These are phyloP conservation scores for Hirschfeldia incana DNA, from an alignment of 345 rosid species.

Conservation along the genomic window DNA sequence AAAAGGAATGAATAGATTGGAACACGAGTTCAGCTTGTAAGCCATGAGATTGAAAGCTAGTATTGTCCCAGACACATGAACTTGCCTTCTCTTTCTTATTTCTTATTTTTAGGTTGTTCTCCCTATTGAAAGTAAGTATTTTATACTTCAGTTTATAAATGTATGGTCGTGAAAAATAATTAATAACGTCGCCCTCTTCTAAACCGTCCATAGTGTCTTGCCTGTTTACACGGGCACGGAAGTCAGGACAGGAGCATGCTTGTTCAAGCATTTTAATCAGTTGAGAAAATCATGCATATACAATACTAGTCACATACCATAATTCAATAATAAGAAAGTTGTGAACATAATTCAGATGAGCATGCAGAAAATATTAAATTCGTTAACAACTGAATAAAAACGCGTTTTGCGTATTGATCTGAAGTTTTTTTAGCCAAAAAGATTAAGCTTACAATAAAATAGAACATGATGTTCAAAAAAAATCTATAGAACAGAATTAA, in stretches of 20 bases:
- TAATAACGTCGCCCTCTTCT: not conserved
- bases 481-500: not conserved
- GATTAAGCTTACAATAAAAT: not conserved
- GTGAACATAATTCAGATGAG: not conserved
- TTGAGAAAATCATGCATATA: constrained; percentile 3
- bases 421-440: not conserved
- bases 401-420: not conserved
- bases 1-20: not conserved
- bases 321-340: not conserved
- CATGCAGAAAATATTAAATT: not conserved
- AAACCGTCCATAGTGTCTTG: not conserved
- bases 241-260: not conserved
- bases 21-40: constrained; percentile 32
- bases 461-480: not conserved
- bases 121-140: not conserved
- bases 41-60: constrained; percentile 28
- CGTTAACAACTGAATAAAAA: not conserved
- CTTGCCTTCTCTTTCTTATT: constrained; percentile 21
- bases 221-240: not conserved
- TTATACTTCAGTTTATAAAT: not conserved
- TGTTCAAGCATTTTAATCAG: constrained; percentile 5
- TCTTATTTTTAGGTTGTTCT: not conserved
- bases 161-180: not conserved
- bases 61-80: constrained; percentile 34
- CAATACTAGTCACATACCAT: not conserved